phyloP scores from a whole-genome alignment of 768 basidiomycete genomes.

The Agrocybe praecox region DNA sequence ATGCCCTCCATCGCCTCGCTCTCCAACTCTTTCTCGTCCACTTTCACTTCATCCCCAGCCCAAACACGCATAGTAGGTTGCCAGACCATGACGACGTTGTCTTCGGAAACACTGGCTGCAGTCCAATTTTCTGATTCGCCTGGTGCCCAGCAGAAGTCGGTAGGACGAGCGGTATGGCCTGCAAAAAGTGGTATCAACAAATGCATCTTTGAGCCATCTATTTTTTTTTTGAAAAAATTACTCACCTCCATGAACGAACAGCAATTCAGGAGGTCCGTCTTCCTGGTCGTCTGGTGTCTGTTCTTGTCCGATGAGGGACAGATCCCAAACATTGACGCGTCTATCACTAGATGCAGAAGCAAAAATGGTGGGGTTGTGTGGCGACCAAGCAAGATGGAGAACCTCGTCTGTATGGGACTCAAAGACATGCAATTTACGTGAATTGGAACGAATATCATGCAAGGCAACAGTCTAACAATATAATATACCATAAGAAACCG shows the following conservation, averaged over 20 bases:
- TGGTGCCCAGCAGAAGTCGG: constrained; percentile 97
- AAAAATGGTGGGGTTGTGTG: constrained; percentile 88
- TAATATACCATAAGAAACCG: neutral
- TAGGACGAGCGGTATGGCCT: constrained; percentile 89
- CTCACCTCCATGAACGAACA: constrained; percentile 95
- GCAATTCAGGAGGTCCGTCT: constrained; percentile 94
- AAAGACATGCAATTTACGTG: constrained; percentile 84
- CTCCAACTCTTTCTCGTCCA: constrained; percentile 87
- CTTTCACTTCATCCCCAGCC: constrained; percentile 85
- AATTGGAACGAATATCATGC: constrained; percentile 82
- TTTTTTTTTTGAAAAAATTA: constrained; percentile 14
- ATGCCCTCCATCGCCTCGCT: constrained; percentile 77
- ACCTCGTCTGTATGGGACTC: constrained; percentile 95
- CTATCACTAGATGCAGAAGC: constrained; percentile 95
- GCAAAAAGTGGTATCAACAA: constrained; percentile 6
- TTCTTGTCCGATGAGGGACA: constrained; percentile 88
- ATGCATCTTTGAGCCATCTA: no score
- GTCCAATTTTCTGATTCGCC: constrained; percentile 84
- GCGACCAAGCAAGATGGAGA: constrained; percentile 93
- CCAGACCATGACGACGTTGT: constrained; percentile 98
- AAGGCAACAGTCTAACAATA: constrained; percentile 73
- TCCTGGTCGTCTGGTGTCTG: constrained; percentile 98
- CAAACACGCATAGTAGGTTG: constrained; percentile 94
- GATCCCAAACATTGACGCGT: constrained; percentile 93
- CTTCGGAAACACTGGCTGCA: constrained; percentile 86